Base-by-base conservation (phyloP, 176 grass and related monocot genomes). In the Rhipidocladum racemiflorum region DNA sequence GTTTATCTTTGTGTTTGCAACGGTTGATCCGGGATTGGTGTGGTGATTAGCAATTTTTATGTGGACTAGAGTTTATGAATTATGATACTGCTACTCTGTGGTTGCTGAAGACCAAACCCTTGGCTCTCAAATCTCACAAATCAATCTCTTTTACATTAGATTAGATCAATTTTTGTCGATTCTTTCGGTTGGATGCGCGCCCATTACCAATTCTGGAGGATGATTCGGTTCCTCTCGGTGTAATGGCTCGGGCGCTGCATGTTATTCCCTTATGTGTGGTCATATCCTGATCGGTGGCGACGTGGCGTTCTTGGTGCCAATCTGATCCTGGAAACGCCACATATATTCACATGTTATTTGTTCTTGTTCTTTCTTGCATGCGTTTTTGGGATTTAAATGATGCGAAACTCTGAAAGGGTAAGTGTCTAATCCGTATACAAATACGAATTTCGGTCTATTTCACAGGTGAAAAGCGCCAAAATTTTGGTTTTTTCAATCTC, bases 21-120 rank as follows among this genome's bases (percentile, higher is more conserved):
- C 29, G 2, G 40, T 35, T 65, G 68, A 72, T 29, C 15, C 0
- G 29, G 20, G 17, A 53, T 65, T 75, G 61, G 55, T 57, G 90
- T 72, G 59, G 60, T 92, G 87, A 89, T 82, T 87, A 92, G 80
- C 80, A 78, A 74, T 4, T 63, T 62, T 59, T 86, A 40, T 55
- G 70, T 92, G 81, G 87, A 92, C 84, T 92, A 92, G 91, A 92
- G 87, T 92, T n/a, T n/a, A n/a, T n/a, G n/a, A n/a, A n/a, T 92
- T 89, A 87, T 74, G 87, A 92, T 87, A 39, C 61, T 89, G 68
- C 74, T 77, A 20, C 70, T 50, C 15, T 18, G 81, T 57, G 38
- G 76, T 81, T 84, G 55, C 85, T 92, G 91, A 92, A 61, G 91
- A 85, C 81, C 17, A 92, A 81, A 59, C 91, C 91, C 87, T 89